Conservation (phyloP, 345 rosid genomes). For the Sisymbrium irio region DNA sequence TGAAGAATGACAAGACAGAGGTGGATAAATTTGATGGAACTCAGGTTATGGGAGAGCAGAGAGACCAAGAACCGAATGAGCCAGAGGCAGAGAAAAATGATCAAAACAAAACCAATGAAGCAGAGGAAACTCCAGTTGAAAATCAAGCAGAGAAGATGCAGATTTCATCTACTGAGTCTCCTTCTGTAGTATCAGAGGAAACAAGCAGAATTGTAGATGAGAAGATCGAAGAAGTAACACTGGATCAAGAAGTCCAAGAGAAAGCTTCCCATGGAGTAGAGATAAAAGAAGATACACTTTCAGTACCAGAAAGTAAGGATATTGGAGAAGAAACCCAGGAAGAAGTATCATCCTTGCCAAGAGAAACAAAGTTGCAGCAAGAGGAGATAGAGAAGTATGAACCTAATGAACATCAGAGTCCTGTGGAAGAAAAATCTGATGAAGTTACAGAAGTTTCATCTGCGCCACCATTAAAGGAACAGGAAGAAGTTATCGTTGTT, state of each 20-base stretch:
- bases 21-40: conserved; percentile 7
- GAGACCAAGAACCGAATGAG: neutral
- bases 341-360: conserved; percentile 5
- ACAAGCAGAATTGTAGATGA: conserved; percentile 13
- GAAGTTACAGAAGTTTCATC: conserved; percentile 1
- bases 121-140: neutral
- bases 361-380: neutral
- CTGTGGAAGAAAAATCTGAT: conserved; percentile 1
- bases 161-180: neutral
- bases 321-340: neutral
- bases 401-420: conserved; percentile 9
- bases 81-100: neutral
- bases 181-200: conserved; percentile 23
- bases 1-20: neutral
- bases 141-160: conserved; percentile 1
- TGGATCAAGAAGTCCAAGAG: conserved; percentile 4
- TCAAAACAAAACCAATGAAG: neutral
- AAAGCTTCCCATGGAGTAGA: neutral
- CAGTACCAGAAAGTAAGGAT: neutral
- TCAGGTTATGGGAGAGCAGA: neutral
- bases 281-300: conserved; percentile 9
- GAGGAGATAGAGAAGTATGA: conserved; percentile 9
- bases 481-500: neutral
- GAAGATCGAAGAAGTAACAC: neutral
- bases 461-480: neutral